Base-by-base conservation (phyloP, 2,329 filamentous ascomycete genomes). In the Nemania sp. region DNA sequence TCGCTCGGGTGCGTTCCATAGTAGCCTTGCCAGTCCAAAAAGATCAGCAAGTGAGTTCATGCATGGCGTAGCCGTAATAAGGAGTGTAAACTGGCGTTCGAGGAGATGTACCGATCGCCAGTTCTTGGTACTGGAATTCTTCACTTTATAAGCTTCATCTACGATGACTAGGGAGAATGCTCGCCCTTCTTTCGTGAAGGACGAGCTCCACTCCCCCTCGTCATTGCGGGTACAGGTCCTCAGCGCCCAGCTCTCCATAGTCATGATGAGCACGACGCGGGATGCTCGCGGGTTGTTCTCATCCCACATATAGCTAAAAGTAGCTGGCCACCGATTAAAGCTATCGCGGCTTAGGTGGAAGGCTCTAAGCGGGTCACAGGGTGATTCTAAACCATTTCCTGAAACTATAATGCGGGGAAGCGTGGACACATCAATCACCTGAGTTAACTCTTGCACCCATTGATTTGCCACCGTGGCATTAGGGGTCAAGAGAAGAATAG, bases 131-230 rank as follows among this genome's bases (percentile, higher is more conserved):
- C 22, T 10, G 0, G 65, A 24, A 20, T 77, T 72, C 22, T 76
- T 75, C 18, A 77, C 67, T 55, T 75, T 77, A 53, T 77, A 71
- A 1, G 76, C 75, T 45, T 77, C 76, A 32, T 78, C 76, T 1
- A 77, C 74, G 1, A 76, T 70, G 3, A 78, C 72, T 5, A 77
- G 60, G 3, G 76, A 78, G 54, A 77, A 77, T 4, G 43, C 18
- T 7, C 75, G 69, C 8, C 56, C 63, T 5, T 15, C 10, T 8
- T 68, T 8, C 2, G 72, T 70, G 38, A 74, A 76, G 3, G 58
- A 67, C 0, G 75, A 77, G 11, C 15, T 35, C 66, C 64, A 74
- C 27, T 55, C 47, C 7, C 15, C 32, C 5, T 59, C 60, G 8
- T 64, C 20, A 2, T 52, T 45, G 10, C 2, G 15, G 2, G 1